These are phyloP conservation scores for Irineochytrium annulatum DNA, from an alignment of 192 early-diverging fungal species.

Conservation along the genomic window DNA sequence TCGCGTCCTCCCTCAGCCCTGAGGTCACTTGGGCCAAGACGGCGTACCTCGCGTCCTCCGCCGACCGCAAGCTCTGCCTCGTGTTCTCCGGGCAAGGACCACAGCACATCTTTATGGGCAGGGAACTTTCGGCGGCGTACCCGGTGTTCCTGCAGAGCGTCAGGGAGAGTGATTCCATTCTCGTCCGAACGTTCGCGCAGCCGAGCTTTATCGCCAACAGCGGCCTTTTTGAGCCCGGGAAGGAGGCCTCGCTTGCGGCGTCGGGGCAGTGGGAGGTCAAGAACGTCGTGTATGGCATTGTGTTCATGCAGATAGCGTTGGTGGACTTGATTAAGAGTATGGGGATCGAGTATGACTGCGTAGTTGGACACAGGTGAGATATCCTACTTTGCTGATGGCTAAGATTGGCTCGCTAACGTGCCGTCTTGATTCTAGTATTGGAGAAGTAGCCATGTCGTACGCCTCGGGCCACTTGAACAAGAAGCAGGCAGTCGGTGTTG, in stretches of 20 bases:
- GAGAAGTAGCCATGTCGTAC: constrained; percentile 30
- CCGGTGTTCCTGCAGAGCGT: constrained; percentile 10
- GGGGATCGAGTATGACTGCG: constrained; percentile 11
- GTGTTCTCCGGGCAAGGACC: constrained; percentile 34
- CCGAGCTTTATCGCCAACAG: constrained; percentile 7
- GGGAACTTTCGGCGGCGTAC: constrained; percentile 8
- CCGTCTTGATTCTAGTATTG: no score
- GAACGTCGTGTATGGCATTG: constrained; percentile 21
- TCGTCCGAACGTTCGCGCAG: not conserved
- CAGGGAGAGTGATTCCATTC: constrained; percentile 7
- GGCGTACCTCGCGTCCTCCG: not conserved
- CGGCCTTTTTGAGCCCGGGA: constrained; percentile 20
- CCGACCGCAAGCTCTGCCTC: constrained; percentile 2
- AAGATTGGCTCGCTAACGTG: no score
- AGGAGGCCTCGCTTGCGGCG: constrained; percentile 2
- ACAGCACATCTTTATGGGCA: constrained; percentile 26
- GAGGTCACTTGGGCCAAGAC: not conserved
- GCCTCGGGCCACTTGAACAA: constrained; percentile 20
- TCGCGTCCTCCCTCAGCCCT: no score
- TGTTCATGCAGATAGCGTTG: constrained; percentile 31
- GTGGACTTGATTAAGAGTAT: constrained; percentile 22
- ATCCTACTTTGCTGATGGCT: not conserved
- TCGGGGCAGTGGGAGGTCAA: constrained; percentile 22
- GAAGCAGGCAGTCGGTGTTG: constrained; percentile 24
- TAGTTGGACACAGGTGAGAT: constrained; percentile 24